Evolutionary conservation across 2,329 filamentous ascomycete species (phyloP).

Genomic region (Fusarium protoensiforme): DNA sequence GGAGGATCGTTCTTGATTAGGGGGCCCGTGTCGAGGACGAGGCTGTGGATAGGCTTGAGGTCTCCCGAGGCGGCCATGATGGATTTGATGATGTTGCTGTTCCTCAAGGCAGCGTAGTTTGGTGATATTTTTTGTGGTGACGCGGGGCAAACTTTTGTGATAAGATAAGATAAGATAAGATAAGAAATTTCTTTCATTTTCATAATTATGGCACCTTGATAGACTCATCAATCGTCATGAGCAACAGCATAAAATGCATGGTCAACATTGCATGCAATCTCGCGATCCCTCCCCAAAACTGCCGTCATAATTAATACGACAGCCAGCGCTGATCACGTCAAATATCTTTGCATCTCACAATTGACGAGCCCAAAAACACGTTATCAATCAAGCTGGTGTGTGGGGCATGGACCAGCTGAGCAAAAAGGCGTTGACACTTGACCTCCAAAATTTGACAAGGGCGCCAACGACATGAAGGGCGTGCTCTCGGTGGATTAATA

Average conservation of each 20-base stretch:
- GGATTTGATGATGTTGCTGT: constrained; percentile 1
- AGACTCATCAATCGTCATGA: background rate
- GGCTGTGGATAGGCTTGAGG: constrained; percentile 78
- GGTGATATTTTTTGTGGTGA: constrained; percentile 42
- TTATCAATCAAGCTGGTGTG: background rate
- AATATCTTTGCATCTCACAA: background rate
- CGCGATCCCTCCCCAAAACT: background rate
- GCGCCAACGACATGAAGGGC: constrained; percentile 30
- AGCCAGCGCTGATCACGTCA: background rate
- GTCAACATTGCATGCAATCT: background rate
- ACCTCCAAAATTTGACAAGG: constrained; percentile 12
- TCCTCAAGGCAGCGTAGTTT: constrained; percentile 4
- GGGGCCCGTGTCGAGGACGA: constrained; percentile 91
- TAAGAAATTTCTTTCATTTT: background rate
- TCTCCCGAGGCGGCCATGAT: constrained; percentile 39
- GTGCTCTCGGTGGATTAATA: constrained; percentile 30
- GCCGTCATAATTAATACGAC: background rate
- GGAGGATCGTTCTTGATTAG: constrained; percentile 93
- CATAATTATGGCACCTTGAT: background rate
- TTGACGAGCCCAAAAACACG: background rate
- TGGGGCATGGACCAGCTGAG: background rate
- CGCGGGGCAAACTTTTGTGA: constrained; percentile 39
- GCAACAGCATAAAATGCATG: background rate
- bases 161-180: constrained; percentile 38
- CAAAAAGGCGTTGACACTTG: constrained; percentile 16